Evolutionary conservation across 2,329 filamentous ascomycete species (phyloP), one percentile per base, ranked within the genome.

Genomic region (Ilyonectria robusta): DNA sequence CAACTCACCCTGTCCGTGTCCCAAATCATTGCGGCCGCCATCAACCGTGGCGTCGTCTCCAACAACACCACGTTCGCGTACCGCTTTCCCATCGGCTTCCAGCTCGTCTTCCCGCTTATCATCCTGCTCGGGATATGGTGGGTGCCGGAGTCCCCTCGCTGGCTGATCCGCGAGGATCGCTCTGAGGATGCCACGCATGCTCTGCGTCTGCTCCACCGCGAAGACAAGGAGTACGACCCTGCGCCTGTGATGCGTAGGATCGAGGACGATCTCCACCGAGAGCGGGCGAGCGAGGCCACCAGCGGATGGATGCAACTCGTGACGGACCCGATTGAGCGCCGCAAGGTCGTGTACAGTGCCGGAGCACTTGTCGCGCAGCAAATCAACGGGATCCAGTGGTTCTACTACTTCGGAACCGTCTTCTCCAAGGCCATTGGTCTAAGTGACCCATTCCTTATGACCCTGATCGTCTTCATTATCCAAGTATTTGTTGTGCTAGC

Each of bases 321-420:
- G 62, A 78, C 71, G 0, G 83, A 86, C 46, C 84, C 83, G 0
- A 76, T 85, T 37, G 84, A 85, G 72, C 77, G 83, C 17, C 79
- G 83, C 33, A 86, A 86, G 72, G 75, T 85, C 13, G 74, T 86
- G 23, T 85, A 81, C 71, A 79, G 79, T 17, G 80, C 79, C 8
- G 84, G 84, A 11, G 83, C 82, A 23, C 75, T 85, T 65, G 77
- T 83, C 44, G 81, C 83, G 2, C 84, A 86, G 70, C 84, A 86
- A 75, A 83, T 86, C 75, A 83, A 83, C 76, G 83, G 84, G 21
- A 85, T 85, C 59, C 81, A 83, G 54, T 85, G 81, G 76, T 84
- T 83, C 70, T 84, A 84, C 72, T 80, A 79, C 56, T 84, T 81
- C 35, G 82, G 82, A 2, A 81, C 80, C 1, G 78, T 84, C 33